A percentile compares a stretch with the other conserved stretches of the same genome.
These are phyloP conservation scores for Rhizopogon rudus DNA, from an alignment of 768 basidiomycete genomes.

Conservation along the genomic window DNA sequence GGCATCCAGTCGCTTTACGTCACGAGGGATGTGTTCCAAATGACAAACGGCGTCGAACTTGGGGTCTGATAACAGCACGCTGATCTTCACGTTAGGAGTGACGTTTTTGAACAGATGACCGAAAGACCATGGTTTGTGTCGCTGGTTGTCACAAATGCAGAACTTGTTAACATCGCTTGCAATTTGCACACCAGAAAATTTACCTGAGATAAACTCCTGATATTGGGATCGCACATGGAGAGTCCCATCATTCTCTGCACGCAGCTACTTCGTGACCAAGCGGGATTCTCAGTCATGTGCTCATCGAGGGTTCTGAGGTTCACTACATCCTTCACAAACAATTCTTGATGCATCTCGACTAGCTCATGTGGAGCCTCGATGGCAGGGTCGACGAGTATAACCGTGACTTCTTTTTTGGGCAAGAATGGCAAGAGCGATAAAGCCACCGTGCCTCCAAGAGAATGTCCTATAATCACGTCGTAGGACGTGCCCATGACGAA, in stretches of 20 bases:
- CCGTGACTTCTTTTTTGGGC: background rate
- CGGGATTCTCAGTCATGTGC: slow-evolving; percentile 2
- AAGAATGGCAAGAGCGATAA: slow-evolving; percentile 12
- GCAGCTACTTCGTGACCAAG: slow-evolving; percentile 10
- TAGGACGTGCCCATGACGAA: slow-evolving; percentile 2
- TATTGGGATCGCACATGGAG: background rate
- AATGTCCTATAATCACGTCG: slow-evolving; percentile 18
- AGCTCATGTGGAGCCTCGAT: background rate
- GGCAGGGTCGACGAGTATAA: slow-evolving; percentile 7
- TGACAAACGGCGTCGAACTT: background rate
- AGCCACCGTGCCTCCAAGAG: slow-evolving; percentile 9
- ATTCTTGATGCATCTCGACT: background rate
- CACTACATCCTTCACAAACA: background rate
- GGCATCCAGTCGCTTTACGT: background rate
- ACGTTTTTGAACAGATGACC: background rate
- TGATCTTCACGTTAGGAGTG: slow-evolving; percentile 10
- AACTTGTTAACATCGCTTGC: background rate
- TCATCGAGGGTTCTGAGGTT: background rate
- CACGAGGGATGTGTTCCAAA: slow-evolving; percentile 7
- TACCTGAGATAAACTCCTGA: background rate
- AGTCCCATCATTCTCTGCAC: slow-evolving; percentile 3
- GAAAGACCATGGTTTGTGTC: slow-evolving; percentile 18
- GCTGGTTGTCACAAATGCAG: background rate
- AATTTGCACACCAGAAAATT: background rate
- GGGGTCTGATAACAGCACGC: slow-evolving; percentile 17